Conservation (phyloP, 1,284 basidiomycete species). For the Apiotrichum gamsii region DNA sequence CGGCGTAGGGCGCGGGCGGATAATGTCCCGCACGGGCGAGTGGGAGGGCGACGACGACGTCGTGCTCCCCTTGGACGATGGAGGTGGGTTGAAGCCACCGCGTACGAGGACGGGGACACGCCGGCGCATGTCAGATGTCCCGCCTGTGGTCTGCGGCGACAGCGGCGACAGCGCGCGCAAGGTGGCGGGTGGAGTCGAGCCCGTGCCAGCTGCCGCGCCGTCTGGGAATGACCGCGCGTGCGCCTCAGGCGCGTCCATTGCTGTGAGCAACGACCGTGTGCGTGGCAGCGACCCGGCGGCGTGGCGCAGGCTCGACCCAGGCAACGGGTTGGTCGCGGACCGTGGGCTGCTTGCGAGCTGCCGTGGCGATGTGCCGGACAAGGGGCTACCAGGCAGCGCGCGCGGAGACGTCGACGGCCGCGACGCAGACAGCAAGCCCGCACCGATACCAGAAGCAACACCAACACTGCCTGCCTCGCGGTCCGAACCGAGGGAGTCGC, state of each 20-base stretch:
- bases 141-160: constrained; percentile 35
- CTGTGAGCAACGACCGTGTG: background rate
- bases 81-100: constrained; percentile 39
- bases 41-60: constrained; percentile 18
- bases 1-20: constrained; percentile 3
- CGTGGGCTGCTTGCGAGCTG: background rate
- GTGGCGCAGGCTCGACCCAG: background rate
- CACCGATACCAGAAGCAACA: background rate
- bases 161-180: constrained; percentile 3
- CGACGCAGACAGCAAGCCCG: constrained; percentile 1
- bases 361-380: no score
- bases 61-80: constrained; percentile 10
- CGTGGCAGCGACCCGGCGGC: background rate
- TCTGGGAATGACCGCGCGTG: constrained; percentile 1
- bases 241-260: background rate
- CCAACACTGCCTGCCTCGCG: no score
- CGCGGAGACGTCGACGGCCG: constrained; percentile 2
- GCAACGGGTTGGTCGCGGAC: background rate
- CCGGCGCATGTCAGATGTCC: constrained; percentile 10
- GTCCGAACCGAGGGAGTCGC: background rate
- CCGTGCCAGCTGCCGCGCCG: background rate
- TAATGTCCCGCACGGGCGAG: constrained; percentile 17
- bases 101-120: constrained; percentile 43
- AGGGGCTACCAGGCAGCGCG: no score
- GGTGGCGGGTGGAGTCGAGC: background rate